Base-by-base conservation (phyloP, 148 eudicot species). In the Heliamphora exappendiculata region DNA sequence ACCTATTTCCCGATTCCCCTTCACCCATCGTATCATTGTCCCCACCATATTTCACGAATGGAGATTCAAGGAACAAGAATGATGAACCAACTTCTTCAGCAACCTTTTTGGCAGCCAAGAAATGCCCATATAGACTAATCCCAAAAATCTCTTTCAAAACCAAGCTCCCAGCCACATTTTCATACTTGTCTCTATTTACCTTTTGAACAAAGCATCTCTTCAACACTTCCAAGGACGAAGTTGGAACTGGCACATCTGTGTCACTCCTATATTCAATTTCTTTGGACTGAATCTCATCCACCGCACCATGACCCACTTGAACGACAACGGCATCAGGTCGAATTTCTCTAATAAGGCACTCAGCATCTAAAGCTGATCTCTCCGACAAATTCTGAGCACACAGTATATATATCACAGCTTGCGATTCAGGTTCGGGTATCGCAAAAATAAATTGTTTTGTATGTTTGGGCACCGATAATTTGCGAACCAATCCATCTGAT, bases 131-230 rank as follows among this genome's bases (percentile, higher is more conserved):
- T 65, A 89, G 87, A 19, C 91, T 83, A 81, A 89, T 87, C 73
- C 97, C 99, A 62, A 96, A 96, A 66, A 96, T 93, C 85, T 91
- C 98, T 73, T 81, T 91, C 79, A 96, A 78, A 11, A 96, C 91
- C 87, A 96, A 78, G 72, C 83, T 86, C 54, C 94, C 96, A 17
- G 99, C 99, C 77, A 91, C 85, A 80, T 82, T 62, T 31, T 96
- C 97, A 67, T 91, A 96, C 49, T 70, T 86, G 44, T 96, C 91
- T 69, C 81, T 88, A 72, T 80, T 78, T 24, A 79, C 80, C 79
- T 87, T 91, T 51, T 91, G 89, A 57, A 84, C 41, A 81, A 96
- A 93, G 84, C 97, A 89, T 70, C 91, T 86, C 76, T 72, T 84
- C 81, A 96, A 73, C 47, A 96, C 97, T 42, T 81, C 84, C 58